Evolutionary conservation across 208 protist genomes (phyloP), one percentile per base, ranked within the genome.

Genomic region (Wallacemonas rigidus): DNA sequence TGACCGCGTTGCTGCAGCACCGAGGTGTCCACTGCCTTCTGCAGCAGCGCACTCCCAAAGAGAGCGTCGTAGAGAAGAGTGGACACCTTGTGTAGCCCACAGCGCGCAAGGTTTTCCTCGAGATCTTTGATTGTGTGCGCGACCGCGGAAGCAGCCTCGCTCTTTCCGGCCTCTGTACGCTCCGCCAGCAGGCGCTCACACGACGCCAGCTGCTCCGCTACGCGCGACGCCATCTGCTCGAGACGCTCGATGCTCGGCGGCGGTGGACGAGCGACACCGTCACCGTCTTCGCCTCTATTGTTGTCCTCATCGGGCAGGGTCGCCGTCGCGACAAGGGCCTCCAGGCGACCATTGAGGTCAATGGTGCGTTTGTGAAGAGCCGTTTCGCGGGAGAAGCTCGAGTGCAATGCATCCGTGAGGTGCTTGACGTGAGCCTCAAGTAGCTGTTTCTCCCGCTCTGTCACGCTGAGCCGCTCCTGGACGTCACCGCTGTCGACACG

Each of bases 321-420:
- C 45, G 6, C 8, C 45, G 60, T 53, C 51, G 75, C 65, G 3
- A 50, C 63, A 6, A 89, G 75, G 9, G 75, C 71, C 1, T 75
- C 63, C 14, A 95, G 53, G n/a, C 80, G 75, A 2, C 53, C 48
- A 67, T 95, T 83, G 0, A 90, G 71, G 3, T 69, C 62, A n/a
- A 77, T 75, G 6, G 74, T 80, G 45, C 83, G 72, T 61, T 81
- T 72, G 56, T 80, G 64, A 39, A 92, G 69, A 2, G 61, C 54
- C 14, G 67, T 67, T 60, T 95, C 87, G 15, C 82, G 82, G 48
- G 55, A 54, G 39, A 86, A 44, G 45, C 75, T 83, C 2, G 67
- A 50, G 63, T 81, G 70, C 63, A 95, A 55, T 1, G 80, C 75
- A 5, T 77, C 73, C 2, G 69, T 67, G 0, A 90, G 74, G 5